Base-by-base conservation (phyloP, 2,329 filamentous ascomycete genomes). In the Ceratocystis alfenasii region DNA sequence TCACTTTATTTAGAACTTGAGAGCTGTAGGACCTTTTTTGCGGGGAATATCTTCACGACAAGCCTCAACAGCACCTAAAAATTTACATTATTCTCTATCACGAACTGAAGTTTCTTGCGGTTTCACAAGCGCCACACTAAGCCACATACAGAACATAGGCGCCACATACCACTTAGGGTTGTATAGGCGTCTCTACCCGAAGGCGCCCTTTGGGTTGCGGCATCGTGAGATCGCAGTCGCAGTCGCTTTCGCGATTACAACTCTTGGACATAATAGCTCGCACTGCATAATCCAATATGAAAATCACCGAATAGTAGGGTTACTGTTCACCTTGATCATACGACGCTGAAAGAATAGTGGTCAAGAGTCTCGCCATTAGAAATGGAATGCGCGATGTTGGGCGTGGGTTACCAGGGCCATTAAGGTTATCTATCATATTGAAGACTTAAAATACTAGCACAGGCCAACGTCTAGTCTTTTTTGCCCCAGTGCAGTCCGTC, bases 61-160 rank as follows among this genome's bases (percentile, higher is more conserved):
- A 25, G 25, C 25, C 48, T 53, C 53, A n/a, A 59, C 22, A n/a
- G 53, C 53, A 59, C 48, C 20, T 25, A 7, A 53, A 25, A 53
- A 28, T 12, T 53, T 15, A 53, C 48, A 28, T 2, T 22, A 20
- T 53, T 53, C 33, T 8, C 22, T 25, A 53, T 59, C 53, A 59
- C 28, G 33, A 36, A 36, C 8, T 33, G 41, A 63, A 48, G 25
- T 63, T 36, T 63, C 22, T 48, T 63, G 61, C 28, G 25, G 61
- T 63, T 63, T 63, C 61, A 63, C 61, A 63, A 63, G 25, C 61
- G 61, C 61, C 61, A 63, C 61, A 63, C 12, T n/a, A 10, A 2
- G 17, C 17, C 30, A 33, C 30, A 15, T 30, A 25, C 48, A 53
- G 1, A 5, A 4, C 28, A 28, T 10, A 25, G 20, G 48, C 48